Evolutionary conservation across 2,329 filamentous ascomycete species (phyloP), one percentile per base, ranked within the genome.

Genomic region (Mycogone perniciosa): DNA sequence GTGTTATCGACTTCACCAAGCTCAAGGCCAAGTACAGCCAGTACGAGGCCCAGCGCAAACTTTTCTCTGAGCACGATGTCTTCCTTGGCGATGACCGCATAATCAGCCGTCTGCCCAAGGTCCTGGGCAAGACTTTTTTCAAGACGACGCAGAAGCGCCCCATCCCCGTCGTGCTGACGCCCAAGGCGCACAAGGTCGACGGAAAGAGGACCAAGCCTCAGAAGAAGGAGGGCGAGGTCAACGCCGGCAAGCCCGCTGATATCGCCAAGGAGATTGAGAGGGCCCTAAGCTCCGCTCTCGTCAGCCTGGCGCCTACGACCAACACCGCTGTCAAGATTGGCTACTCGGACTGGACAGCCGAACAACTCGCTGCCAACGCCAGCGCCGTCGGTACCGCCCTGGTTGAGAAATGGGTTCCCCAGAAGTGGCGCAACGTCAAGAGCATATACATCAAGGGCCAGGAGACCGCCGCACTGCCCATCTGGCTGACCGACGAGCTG

Each of bases 31-130:
- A 93, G 74, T 96, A 87, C 78, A 85, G 87, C 75, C 82, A 87
- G 54, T 99, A 89, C 71, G 93, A 99, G 74, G 83, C 82, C 48
- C 84, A 88, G 69, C 80, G 93, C 57, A 89, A 93, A 68, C 80
- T 99, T 34, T 80, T 86, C 56, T 75, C 82, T 41, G 89, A 96
- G 68, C 89, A 96, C 69, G 93, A 97, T 66, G 74, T 97, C 51
- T 97, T 99, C 74, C 78, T 99, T 51, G 92, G 88, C 47, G 93
- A 99, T 67, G 88, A 96, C 64, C 80, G 93, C 44, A 87, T 99
- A 61, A 76, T 85, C 64, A 84, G 80, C 66, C 73, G 76, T 30
- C 77, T 97, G 53, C 89, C 91, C 51, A 80, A 81, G 57, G 75
- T 84, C 3, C 82, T 99, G 9, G 93, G 92, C 60, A 97, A 96